These are phyloP conservation scores for Fraxinus baroniana DNA, from an alignment of 305 asterid genomes.

Conservation along the genomic window DNA sequence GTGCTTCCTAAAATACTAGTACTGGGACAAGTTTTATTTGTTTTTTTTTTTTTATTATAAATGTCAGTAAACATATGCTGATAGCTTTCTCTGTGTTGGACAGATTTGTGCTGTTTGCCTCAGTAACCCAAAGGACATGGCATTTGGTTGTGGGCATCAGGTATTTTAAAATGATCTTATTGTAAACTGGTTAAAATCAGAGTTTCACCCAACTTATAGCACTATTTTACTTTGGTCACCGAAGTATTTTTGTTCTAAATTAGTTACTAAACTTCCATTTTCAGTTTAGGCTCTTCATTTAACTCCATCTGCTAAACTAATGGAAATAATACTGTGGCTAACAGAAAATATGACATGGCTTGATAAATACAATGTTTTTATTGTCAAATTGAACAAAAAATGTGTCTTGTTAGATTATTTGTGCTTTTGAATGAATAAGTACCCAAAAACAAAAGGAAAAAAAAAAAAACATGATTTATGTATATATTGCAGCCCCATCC, in stretches of 20 bases:
- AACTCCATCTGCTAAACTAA: not conserved
- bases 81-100: not conserved
- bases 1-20: not conserved
- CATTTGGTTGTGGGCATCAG: conserved; percentile 61
- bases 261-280: not conserved
- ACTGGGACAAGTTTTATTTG: not conserved
- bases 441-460: not conserved
- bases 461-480: too few relatives aligned
- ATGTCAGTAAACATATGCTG: not conserved
- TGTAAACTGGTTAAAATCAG: not conserved
- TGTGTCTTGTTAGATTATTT: not conserved
- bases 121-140: conserved; percentile 43
- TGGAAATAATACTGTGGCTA: not conserved
- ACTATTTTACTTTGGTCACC: not conserved
- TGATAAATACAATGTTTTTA: not conserved
- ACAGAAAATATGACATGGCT: not conserved
- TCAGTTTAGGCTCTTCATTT: not conserved
- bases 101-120: conserved; percentile 72
- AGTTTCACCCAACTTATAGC: not conserved
- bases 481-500: not conserved
- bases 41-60: not conserved
- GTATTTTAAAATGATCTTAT: conserved; percentile 22
- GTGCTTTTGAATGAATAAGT: not conserved
- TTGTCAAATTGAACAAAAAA: not conserved
- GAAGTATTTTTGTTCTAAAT: not conserved